These are phyloP conservation scores for Phytopythium aichiense DNA, from an alignment of 352 stramenopile genomes.

Conservation along the genomic window DNA sequence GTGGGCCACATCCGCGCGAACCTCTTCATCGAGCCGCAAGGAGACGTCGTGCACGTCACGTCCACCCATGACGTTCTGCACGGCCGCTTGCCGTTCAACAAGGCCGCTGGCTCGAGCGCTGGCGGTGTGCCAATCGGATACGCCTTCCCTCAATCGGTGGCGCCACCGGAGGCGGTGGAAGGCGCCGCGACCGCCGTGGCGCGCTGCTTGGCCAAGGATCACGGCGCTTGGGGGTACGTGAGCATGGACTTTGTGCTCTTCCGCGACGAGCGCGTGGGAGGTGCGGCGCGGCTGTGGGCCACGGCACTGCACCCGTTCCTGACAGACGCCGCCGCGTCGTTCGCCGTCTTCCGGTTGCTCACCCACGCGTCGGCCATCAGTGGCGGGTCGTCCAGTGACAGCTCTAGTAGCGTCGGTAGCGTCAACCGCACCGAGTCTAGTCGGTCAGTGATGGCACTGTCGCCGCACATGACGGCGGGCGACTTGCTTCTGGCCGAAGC, in stretches of 20 bases:
- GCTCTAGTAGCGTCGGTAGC: conserved; percentile 4
- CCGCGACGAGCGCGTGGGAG: conserved; percentile 40
- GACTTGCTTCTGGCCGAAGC: conserved; percentile 24
- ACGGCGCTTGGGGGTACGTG: conserved; percentile 75
- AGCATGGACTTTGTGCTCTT: conserved; percentile 81
- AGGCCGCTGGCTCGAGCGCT: neutral
- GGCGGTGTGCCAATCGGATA: conserved; percentile 33
- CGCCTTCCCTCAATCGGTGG: conserved; percentile 73
- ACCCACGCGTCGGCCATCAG: conserved; percentile 23
- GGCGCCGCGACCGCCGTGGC: conserved; percentile 56
- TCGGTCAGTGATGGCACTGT: neutral
- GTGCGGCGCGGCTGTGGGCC: conserved; percentile 60
- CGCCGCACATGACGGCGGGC: neutral
- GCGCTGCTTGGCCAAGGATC: conserved; percentile 24
- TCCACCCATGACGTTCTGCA: conserved; percentile 65
- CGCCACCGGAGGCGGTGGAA: conserved; percentile 70
- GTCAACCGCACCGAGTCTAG: neutral
- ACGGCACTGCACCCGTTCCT: conserved; percentile 71
- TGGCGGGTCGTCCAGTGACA: conserved; percentile 12
- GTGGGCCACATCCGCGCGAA: conserved; percentile 59
- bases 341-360: conserved; percentile 68
- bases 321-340: conserved; percentile 70
- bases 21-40: conserved; percentile 69
- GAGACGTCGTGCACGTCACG: conserved; percentile 41
- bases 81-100: neutral